Evolutionary conservation across 805 yeast genomes (phyloP).

Genomic region (Isabelozyma pseudorhagii): DNA sequence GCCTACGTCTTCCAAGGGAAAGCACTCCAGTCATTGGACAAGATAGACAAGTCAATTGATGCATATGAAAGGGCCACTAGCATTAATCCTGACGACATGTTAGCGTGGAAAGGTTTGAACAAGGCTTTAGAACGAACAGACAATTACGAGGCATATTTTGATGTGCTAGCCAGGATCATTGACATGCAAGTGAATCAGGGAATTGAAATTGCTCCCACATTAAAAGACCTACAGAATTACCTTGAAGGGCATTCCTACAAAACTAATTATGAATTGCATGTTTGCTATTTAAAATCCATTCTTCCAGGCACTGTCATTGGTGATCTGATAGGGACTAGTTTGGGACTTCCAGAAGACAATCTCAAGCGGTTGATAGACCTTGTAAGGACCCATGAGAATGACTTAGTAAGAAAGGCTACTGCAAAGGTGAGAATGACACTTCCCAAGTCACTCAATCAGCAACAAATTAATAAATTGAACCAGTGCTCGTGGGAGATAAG

Average conservation of each 20-base stretch:
- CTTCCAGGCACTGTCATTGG: conserved; percentile 58
- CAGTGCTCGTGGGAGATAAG: conserved; percentile 47
- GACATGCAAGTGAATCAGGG: conserved; percentile 39
- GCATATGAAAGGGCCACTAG: conserved; percentile 50
- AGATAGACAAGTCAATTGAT: conserved; percentile 35
- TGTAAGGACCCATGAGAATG: conserved; percentile 37
- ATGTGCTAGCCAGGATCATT: conserved; percentile 43
- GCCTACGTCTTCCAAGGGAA: conserved; percentile 76
- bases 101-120: conserved; percentile 82
- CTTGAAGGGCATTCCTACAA: conserved; percentile 33
- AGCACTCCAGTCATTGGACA: conserved; percentile 47
- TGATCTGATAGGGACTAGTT: conserved; percentile 43
- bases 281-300: conserved; percentile 46
- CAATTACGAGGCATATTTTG: conserved; percentile 45
- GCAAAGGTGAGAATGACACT: conserved; percentile 49
- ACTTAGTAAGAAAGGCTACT: conserved; percentile 34
- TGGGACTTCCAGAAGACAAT: conserved; percentile 45
- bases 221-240: conserved; percentile 46
- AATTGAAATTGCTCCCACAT: conserved; percentile 46
- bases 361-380: conserved; percentile 43
- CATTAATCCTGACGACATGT: conserved; percentile 47
- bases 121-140: conserved; percentile 37
- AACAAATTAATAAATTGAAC: conserved; percentile 35
- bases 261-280: conserved; percentile 31
- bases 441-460: conserved; percentile 41